Base-by-base conservation (phyloP, 345 rosid genomes). In the Syzygium oleosum region DNA sequence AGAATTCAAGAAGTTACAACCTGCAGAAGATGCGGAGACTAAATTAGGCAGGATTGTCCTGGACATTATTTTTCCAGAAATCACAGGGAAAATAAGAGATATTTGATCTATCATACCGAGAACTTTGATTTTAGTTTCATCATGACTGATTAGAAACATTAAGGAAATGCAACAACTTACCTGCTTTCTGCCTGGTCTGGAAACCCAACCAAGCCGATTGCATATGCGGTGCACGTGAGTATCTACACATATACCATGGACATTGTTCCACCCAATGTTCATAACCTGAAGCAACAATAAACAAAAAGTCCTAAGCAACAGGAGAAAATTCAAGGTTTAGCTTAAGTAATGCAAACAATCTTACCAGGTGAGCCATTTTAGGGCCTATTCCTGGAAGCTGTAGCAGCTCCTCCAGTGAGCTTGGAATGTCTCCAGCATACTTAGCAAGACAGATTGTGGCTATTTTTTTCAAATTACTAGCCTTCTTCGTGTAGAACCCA, bases 341-440 rank as follows among this genome's bases (percentile, higher is more conserved):
- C 73, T 61, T 61, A 38, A 38, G 83, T 11, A 73, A 73, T 19
- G 83, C 15, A 12, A 11, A 73, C 49, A 38, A 38, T 9, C 92
- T 78, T 89, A 91, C 94, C 94, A 93, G 85, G 85, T 93, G 94
- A 65, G 94, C 94, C 94, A 93, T 91, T 94, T 97, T 97, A 34
- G 99, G 99, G 73, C 99, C 99, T 85, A 97, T 96, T 89, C 99
- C 99, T 56, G 98, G 99, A 89, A 97, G 99, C 84, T 94, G 87
- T 16, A 96, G 94, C 87, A 97, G 91, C 79, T 93, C 99, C 90
- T 97, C 98, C 93, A 97, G 92, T 51, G 99, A 92, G 88, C 93
- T 91, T 46, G 99, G 99, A 85, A 97, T 97, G 91, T 97, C 99
- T 68, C 99, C 97, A 22, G 89, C 96, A 90, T 94, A 95, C 92